Conservation (phyloP, 2,329 filamentous ascomycete species). For the Hypoxylon sp. region DNA sequence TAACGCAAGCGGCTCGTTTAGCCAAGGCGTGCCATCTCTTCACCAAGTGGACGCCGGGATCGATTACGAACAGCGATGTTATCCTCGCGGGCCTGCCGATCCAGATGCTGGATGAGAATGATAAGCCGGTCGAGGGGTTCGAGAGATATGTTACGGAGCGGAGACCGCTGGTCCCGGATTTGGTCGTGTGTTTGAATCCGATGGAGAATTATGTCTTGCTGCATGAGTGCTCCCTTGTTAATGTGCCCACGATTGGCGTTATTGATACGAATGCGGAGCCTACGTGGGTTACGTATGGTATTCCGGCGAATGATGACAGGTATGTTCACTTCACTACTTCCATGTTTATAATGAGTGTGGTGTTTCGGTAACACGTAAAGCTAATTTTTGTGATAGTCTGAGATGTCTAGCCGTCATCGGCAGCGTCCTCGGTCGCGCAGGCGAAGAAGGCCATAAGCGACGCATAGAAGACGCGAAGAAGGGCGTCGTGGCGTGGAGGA, state of each 20-base stretch:
- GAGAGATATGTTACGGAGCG: conserved; percentile 73
- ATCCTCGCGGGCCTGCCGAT: conserved; percentile 79
- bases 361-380: not conserved
- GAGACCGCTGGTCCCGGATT: conserved; percentile 81
- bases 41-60: conserved; percentile 91
- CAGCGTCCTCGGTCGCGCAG: conserved; percentile 87
- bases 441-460: conserved; percentile 78
- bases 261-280: conserved; percentile 95
- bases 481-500: conserved; percentile 75
- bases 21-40: conserved; percentile 89
- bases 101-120: conserved; percentile 82
- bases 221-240: conserved; percentile 89
- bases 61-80: conserved; percentile 92
- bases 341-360: not conserved
- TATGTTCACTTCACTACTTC: conserved; percentile 55
- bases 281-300: conserved; percentile 94
- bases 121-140: conserved; percentile 72
- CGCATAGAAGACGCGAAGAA: conserved; percentile 72
- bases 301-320: conserved; percentile 97
- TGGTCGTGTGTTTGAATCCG: conserved; percentile 94
- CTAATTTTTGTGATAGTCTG: conserved; percentile 64
- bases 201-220: conserved; percentile 91
- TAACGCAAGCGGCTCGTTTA: conserved; percentile 84
- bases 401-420: conserved; percentile 85
- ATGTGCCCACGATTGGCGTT: conserved; percentile 93